phyloP scores from a whole-genome alignment of 1,139 yeast genomes.

The Taphrina sp. region DNA sequence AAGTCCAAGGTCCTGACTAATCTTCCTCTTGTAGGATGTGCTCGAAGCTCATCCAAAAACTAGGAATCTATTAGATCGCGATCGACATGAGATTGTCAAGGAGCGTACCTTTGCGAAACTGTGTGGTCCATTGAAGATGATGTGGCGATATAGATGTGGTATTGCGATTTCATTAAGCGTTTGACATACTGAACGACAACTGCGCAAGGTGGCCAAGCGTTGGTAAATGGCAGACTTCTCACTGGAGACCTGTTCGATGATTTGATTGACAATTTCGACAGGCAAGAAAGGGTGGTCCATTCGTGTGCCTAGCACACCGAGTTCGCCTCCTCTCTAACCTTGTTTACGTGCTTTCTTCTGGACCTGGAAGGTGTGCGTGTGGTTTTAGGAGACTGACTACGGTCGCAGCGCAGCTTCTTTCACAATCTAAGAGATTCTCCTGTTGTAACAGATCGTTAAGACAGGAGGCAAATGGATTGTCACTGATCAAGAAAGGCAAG shows the following conservation, averaged over 20 bases:
- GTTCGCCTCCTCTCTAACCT: background rate
- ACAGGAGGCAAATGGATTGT: no score
- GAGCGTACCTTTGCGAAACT: constrained; percentile 17
- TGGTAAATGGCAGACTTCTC: constrained; percentile 4
- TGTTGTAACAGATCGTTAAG: no score
- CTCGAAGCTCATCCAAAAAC: constrained; percentile 23
- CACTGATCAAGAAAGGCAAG: no score
- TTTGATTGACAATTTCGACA: constrained; percentile 22
- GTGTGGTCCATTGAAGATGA: constrained; percentile 29
- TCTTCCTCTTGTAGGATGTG: constrained; percentile 12
- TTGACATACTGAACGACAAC: constrained; percentile 11
- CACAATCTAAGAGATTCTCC: no score
- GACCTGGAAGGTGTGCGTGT: no score
- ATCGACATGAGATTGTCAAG: background rate
- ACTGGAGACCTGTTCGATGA: constrained; percentile 15
- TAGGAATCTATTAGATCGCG: background rate
- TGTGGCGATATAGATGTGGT: constrained; percentile 20
- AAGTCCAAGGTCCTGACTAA: constrained; percentile 41
- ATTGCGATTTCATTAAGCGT: constrained; percentile 10
- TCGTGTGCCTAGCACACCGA: background rate
- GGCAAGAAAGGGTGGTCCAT: constrained; percentile 15
- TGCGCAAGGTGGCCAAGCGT: constrained; percentile 16
- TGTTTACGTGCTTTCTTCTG: no score
- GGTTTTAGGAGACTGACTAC: no score
- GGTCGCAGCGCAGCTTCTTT: no score